These are phyloP conservation scores for Pseudisothecium myosuroides DNA, from an alignment of 225 moss, liverwort and hornwort species.

Conservation along the genomic window DNA sequence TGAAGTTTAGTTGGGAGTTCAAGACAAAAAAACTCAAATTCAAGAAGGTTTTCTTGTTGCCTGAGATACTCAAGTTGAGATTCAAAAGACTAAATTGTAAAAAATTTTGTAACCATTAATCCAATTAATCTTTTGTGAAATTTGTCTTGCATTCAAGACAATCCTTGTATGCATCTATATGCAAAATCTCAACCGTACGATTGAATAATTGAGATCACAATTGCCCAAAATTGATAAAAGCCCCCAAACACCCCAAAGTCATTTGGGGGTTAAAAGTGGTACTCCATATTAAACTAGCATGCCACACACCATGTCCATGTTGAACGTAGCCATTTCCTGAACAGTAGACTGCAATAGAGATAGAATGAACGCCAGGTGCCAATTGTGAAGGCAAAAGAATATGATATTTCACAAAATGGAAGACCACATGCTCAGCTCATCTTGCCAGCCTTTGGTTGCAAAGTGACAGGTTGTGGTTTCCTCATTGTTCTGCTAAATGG, in stretches of 20 bases:
- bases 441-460: constrained; percentile 13
- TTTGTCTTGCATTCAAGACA: too few species aligned
- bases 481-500: constrained; percentile 85
- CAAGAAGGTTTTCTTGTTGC: too few species aligned
- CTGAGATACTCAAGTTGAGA: too few species aligned
- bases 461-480: constrained; percentile 29
- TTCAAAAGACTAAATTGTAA: too few species aligned
- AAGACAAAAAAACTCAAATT: too few species aligned
- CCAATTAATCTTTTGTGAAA: neutral
- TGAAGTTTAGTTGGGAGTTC: too few species aligned
- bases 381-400: neutral
- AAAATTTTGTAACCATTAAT: too few species aligned
- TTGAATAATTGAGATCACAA: too few species aligned
- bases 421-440: constrained; percentile 8
- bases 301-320: neutral
- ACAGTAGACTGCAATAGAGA: neutral
- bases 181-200: too few species aligned
- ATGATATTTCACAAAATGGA: neutral
- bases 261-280: neutral
- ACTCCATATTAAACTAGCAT: too few species aligned
- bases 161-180: too few species aligned
- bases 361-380: neutral
- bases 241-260: neutral
- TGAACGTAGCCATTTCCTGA: neutral
- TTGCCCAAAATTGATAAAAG: too few species aligned